These are phyloP conservation scores for Saccharomycopsis selenospora DNA, from an alignment of 805 yeast genomes.

Conservation along the genomic window DNA sequence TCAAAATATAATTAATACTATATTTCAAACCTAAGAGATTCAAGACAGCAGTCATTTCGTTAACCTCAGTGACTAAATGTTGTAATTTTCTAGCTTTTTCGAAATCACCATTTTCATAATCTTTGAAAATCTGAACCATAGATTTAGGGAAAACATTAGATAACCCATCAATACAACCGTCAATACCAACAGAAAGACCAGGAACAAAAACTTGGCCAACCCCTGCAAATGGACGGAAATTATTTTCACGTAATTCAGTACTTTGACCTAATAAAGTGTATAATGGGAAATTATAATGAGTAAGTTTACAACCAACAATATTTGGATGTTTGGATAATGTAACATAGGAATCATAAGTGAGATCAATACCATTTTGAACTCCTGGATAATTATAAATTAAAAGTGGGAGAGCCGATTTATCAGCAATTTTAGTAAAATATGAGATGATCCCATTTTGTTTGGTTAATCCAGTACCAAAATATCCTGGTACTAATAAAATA, in stretches of 20 bases:
- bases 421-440: constrained; percentile 28
- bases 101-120: constrained; percentile 30
- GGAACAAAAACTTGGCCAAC: constrained; percentile 44
- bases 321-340: constrained; percentile 28
- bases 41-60: constrained; percentile 26
- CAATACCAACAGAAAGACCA: constrained; percentile 35
- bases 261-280: constrained; percentile 36
- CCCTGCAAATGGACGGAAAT: constrained; percentile 40
- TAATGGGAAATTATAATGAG: constrained; percentile 41
- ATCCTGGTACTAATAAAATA: constrained; percentile 31
- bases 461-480: constrained; percentile 29
- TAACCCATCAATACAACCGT: constrained; percentile 44
- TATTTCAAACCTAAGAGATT: constrained; percentile 29
- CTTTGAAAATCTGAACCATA: constrained; percentile 32
- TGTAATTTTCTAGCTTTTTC: constrained; percentile 37
- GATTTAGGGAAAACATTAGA: constrained; percentile 44
- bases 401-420: constrained; percentile 29
- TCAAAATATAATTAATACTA: constrained; percentile 23
- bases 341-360: constrained; percentile 24
- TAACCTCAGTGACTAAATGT: constrained; percentile 35
- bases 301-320: constrained; percentile 33
- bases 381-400: constrained; percentile 33
- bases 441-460: constrained; percentile 29
- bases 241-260: constrained; percentile 29
- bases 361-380: constrained; percentile 27